Evolutionary conservation across 352 stramenopile genomes (phyloP), one percentile per base, ranked within the genome.

Genomic region (Globisporangium rhizosaccharum): DNA sequence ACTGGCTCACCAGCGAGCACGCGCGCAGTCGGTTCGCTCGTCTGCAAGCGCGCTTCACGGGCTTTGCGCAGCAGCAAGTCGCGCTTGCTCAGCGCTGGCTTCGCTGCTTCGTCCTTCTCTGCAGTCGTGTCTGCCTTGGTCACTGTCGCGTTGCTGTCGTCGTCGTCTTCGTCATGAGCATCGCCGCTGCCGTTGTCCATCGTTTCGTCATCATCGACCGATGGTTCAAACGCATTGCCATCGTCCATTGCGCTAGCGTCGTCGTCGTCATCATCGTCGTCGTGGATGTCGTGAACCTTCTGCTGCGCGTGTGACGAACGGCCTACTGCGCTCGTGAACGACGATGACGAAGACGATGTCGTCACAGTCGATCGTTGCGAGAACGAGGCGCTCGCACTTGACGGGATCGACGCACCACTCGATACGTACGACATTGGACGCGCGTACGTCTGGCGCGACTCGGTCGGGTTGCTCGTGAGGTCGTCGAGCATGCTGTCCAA

Each of bases 401-500:
- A 65, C 2, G 50, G 51, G 18, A 59, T 72, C 26, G 64, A 57
- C 28, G 71, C 71, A 1, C 73, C 69, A 0, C 76, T 73, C 42
- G 74, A 82, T 28, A n/a, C 44, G 51, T 87, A 92, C 46, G 75
- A 81, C 65, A 85, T 67, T 0, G 84, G 79, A 9, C 71, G 68
- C 2, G 68, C 67, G 66, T 88, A 90, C 7, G 55, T 62, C 48
- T 75, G 65, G 1, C 67, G 63, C 8, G 78, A 72, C 63, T 92
- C 78, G 3, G 76, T 92, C 33, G 85, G 85, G 61, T 94, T 94
- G 53, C 74, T 92, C 37, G 82, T 92, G 20, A 94, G 61, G 50
- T 94, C 85, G 30, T 90, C 79, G 30, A 94, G 63, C 82, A 94
- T 90, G 47, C 85, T 94, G 52, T 94, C 81, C 39, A 94, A 53